Percentiles rank a stretch among this genome's conserved stretches.
Conservation (phyloP, 805 yeast genomes). For the Hanseniaspora singularis region DNA sequence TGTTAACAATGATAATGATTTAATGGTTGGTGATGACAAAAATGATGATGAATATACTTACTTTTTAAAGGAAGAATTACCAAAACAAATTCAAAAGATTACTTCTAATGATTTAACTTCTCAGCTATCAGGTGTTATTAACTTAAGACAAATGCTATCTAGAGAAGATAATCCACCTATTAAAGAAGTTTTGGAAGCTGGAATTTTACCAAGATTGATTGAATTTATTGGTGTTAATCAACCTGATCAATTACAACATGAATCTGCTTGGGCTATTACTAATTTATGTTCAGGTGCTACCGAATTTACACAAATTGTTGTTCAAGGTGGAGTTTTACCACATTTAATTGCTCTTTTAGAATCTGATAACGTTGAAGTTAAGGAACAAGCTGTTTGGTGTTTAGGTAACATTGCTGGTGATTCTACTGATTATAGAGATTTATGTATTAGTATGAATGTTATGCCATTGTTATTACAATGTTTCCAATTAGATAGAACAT, state of each 20-base stretch:
- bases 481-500: conserved; percentile 69
- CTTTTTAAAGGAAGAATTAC: conserved; percentile 56
- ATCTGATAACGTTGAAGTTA: conserved; percentile 77
- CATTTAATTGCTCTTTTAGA: conserved; percentile 69
- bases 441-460: conserved; percentile 71
- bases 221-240: conserved; percentile 66
- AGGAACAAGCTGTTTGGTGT: conserved; percentile 99
- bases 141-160: conserved; percentile 84
- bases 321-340: conserved; percentile 90
- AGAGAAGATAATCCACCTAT: conserved; percentile 95
- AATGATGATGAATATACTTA: conserved; percentile 29
- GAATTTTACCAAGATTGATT: conserved; percentile 86
- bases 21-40: not conserved
- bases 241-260: conserved; percentile 81
- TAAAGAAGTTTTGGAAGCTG: conserved; percentile 80
- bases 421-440: conserved; percentile 79
- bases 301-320: conserved; percentile 79
- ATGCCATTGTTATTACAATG: conserved; percentile 76
- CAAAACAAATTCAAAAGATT: conserved; percentile 73
- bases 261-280: conserved; percentile 99
- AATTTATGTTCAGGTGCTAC: conserved; percentile 92
- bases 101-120: conserved; percentile 61
- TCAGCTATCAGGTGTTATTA: conserved; percentile 79
- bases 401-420: conserved; percentile 98
- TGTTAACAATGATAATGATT: conserved; percentile 20